Conservation (phyloP, 495 filamentous ascomycete genomes). For the Trypethelium eluteriae region DNA sequence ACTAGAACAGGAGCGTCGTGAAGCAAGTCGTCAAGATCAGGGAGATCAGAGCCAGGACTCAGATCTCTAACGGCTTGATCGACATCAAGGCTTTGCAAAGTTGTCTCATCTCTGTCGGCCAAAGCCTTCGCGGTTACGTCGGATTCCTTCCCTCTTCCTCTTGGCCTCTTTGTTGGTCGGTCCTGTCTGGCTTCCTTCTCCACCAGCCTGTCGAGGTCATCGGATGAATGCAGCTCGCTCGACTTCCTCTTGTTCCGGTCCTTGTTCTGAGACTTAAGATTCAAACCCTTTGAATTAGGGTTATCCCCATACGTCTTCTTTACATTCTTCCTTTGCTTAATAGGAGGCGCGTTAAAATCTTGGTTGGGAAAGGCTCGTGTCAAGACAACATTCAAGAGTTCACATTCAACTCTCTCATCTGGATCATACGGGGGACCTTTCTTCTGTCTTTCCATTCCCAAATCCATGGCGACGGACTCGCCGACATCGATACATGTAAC, state of each 20-base stretch:
- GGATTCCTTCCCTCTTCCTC: background rate
- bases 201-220: background rate
- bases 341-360: background rate
- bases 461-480: constrained; percentile 17
- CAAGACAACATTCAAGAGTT: constrained; percentile 21
- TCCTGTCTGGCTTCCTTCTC: background rate
- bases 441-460: constrained; percentile 13
- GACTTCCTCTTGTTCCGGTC: background rate
- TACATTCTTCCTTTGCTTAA: background rate
- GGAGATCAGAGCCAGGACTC: background rate
- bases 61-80: background rate
- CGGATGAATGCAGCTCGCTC: background rate
- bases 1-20: background rate
- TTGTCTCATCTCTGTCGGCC: background rate
- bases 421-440: constrained; percentile 24
- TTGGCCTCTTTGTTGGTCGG: background rate
- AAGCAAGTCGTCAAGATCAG: background rate
- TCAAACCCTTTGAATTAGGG: background rate
- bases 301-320: background rate
- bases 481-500: constrained; percentile 18
- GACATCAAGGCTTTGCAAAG: background rate
- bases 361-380: constrained; percentile 13
- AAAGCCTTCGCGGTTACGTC: background rate
- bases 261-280: background rate
- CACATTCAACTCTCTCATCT: constrained; percentile 12